Conservation (phyloP, 2,329 filamentous ascomycete species). For the Colletotrichum orbiculare region DNA sequence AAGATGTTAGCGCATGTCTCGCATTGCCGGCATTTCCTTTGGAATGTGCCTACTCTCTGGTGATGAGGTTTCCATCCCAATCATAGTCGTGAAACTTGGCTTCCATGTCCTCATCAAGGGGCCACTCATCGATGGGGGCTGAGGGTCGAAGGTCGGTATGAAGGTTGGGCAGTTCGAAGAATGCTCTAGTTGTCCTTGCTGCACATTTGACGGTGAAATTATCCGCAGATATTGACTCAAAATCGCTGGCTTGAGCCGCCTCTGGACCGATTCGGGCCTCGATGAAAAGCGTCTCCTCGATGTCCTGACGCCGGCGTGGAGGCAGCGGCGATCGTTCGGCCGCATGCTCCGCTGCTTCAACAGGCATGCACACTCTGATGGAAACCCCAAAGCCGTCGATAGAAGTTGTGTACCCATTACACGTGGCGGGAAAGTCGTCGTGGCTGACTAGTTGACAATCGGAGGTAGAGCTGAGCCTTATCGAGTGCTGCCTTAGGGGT, state of each 20-base stretch:
- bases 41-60: constrained; percentile 15
- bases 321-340: constrained; percentile 1
- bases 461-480: constrained; percentile 30
- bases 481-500: constrained; percentile 32
- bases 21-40: not conserved
- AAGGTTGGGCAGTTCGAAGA: constrained; percentile 35
- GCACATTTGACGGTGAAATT: constrained; percentile 32
- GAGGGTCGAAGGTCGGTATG: constrained; percentile 20
- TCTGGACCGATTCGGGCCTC: constrained; percentile 22
- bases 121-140: constrained; percentile 21
- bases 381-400: constrained; percentile 28
- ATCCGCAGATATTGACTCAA: constrained; percentile 7
- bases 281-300: constrained; percentile 28
- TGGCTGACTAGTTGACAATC: constrained; percentile 12
- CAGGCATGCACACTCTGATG: constrained; percentile 29
- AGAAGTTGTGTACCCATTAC: constrained; percentile 25
- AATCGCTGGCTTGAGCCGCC: constrained; percentile 9
- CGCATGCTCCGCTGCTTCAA: not conserved
- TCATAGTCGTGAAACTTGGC: constrained; percentile 34
- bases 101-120: constrained; percentile 29
- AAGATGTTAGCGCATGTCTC: not conserved
- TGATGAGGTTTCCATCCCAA: constrained; percentile 32
- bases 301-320: constrained; percentile 23
- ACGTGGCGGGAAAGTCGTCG: constrained; percentile 26
- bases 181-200: constrained; percentile 26